Evolutionary conservation across 2,329 filamentous ascomycete species (phyloP).

Genomic region (Alternaria sp.): DNA sequence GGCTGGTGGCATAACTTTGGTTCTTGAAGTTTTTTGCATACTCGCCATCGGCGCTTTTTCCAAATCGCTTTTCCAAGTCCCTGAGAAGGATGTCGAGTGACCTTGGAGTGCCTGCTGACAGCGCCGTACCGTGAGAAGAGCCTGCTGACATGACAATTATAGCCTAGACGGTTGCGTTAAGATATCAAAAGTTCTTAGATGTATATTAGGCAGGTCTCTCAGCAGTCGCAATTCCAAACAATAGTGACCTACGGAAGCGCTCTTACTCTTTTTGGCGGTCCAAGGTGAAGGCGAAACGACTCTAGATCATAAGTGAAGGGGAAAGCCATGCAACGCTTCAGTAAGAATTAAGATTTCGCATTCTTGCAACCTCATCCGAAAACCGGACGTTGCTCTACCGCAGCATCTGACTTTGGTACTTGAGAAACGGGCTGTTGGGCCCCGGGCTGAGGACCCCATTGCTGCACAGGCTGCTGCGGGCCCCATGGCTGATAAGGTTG

Average conservation of each 20-base stretch:
- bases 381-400: constrained; percentile 10
- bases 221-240: not conserved
- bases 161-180: not conserved
- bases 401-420: constrained; percentile 7
- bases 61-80: not conserved
- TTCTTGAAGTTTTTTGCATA: not conserved
- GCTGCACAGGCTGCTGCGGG: constrained; percentile 3
- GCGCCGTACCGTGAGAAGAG: not conserved
- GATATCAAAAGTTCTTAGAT: not conserved
- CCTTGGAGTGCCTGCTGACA: not conserved
- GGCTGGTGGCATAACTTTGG: not conserved
- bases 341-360: not conserved
- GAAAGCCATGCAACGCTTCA: not conserved
- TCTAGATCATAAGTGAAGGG: not conserved
- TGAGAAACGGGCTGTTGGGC: constrained; percentile 1
- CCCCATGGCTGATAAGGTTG: constrained; percentile 16
- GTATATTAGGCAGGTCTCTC: not conserved
- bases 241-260: not conserved
- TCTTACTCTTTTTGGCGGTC: not conserved
- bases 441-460: constrained; percentile 1
- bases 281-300: not conserved
- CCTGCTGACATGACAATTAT: not conserved
- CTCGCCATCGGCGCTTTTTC: not conserved
- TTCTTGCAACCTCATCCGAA: constrained; percentile 1
- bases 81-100: not conserved